Percentiles rank a stretch among this genome's conserved stretches.
These are phyloP conservation scores for Kodamaea ohmeri DNA, from an alignment of 1,139 yeast species.

Conservation along the genomic window DNA sequence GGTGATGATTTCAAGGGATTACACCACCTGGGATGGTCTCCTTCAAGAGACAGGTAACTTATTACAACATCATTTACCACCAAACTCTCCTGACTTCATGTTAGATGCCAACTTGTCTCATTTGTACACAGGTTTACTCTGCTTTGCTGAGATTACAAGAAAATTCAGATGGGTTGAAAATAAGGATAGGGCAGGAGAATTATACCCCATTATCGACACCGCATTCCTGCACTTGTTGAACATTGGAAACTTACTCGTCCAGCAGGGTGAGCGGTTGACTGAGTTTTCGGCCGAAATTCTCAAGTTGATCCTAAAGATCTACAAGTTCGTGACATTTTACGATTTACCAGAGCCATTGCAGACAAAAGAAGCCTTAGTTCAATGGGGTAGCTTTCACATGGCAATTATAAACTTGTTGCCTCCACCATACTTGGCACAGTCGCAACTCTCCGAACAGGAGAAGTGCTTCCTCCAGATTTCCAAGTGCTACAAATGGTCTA, in stretches of 20 bases:
- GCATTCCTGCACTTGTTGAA: constrained; percentile 69
- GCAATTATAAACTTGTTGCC: constrained; percentile 59
- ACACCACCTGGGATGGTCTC: constrained; percentile 72
- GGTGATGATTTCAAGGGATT: constrained; percentile 65
- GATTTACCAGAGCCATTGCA: constrained; percentile 76
- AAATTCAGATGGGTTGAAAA: constrained; percentile 77
- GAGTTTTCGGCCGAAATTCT: constrained; percentile 68
- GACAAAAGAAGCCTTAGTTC: constrained; percentile 50
- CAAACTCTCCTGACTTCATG: constrained; percentile 12
- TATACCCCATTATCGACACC: constrained; percentile 59
- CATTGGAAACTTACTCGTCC: constrained; percentile 60
- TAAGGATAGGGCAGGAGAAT: constrained; percentile 47
- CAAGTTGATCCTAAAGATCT: constrained; percentile 70
- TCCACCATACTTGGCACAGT: constrained; percentile 40
- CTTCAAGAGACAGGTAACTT: constrained; percentile 58
- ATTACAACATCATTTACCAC: constrained; percentile 38
- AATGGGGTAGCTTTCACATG: constrained; percentile 81
- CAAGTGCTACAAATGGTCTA: constrained; percentile 89
- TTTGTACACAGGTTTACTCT: constrained; percentile 73
- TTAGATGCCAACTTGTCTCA: constrained; percentile 49
- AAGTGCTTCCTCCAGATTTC: constrained; percentile 38
- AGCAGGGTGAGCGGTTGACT: constrained; percentile 33
- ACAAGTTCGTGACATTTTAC: constrained; percentile 77
- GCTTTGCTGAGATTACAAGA: constrained; percentile 72
- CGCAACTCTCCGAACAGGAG: constrained; percentile 32